Base-by-base conservation (phyloP, 768 basidiomycete species). In the Tricholoma saponaceum region DNA sequence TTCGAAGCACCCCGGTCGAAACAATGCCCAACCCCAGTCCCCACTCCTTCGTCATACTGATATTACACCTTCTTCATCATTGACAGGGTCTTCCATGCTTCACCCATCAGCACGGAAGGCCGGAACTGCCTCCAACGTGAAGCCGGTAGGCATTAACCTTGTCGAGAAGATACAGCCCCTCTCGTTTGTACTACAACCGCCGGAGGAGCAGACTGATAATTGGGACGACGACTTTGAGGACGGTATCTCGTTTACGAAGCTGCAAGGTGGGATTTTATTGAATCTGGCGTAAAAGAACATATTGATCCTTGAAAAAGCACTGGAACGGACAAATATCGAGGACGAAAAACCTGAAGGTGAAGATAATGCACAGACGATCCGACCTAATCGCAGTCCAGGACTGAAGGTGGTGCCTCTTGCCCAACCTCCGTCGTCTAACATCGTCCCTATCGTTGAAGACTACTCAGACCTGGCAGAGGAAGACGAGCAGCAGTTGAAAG, bases 151-250 rank as follows among this genome's bases (percentile, higher is more conserved):
- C 7, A 69, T 75, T 28, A 74, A 78, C 55, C 71, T 82, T 41
- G 77, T 72, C 16, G 81, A 82, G 62, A 82, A 81, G 69, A 80
- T 80, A 41, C 77, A 88, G 51, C 88, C 89, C 4, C 73, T 84
- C 54, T 81, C 83, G 4, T 86, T 89, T 61, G 82, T 78, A 14
- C 72, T 90, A 22, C 87, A 85, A 58, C 81, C 83, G 22, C 89
- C 88, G 16, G 90, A 95, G 74, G 88, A 92, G 62, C 90, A 92
- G 68, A 90, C 87, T 1, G 95, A 97, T 68, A 96, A 95, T 61
- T 99, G 97, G 97, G 97, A 99, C 66, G 92, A 95, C 61, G 97
- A 99, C 67, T 99, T 99, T 62, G 93, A 95, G 68, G 93, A 92
- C 62, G 93, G 89, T 1, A 94, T 95, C 32, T 93, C 92, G 0